Conservation (phyloP, 2,329 filamentous ascomycete species). For the Calonectria pteridis region DNA sequence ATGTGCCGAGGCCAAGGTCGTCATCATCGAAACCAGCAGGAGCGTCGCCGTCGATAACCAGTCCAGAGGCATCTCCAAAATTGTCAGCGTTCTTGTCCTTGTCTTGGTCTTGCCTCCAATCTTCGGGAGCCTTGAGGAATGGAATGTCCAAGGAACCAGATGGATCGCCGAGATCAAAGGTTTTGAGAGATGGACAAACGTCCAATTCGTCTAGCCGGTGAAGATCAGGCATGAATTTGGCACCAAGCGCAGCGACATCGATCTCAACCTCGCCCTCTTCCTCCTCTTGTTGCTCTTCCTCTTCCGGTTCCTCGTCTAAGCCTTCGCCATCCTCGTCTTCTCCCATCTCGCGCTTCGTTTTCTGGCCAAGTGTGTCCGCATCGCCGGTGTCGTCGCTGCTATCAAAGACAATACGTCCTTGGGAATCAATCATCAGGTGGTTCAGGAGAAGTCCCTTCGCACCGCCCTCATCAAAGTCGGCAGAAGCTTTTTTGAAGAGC, state of each 20-base stretch:
- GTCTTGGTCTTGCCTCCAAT: conserved; percentile 81
- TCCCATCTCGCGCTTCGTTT: conserved; percentile 55
- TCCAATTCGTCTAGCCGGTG: conserved; percentile 84
- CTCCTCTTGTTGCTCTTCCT: conserved; percentile 59
- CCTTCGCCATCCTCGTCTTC: conserved; percentile 51
- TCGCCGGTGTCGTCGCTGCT: conserved; percentile 89
- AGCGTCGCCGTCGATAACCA: conserved; percentile 90
- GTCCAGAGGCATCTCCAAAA: conserved; percentile 77
- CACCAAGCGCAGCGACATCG: conserved; percentile 79
- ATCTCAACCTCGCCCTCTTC: conserved; percentile 75
- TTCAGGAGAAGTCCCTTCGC: conserved; percentile 96
- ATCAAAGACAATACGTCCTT: conserved; percentile 96
- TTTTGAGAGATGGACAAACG: conserved; percentile 94
- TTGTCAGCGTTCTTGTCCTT: conserved; percentile 68
- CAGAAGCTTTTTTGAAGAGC: conserved; percentile 98
- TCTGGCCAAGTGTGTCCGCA: conserved; percentile 51
- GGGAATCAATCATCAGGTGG: conserved; percentile 93
- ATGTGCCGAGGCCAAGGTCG: conserved; percentile 78
- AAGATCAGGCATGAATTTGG: conserved; percentile 89
- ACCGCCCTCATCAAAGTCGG: conserved; percentile 97
- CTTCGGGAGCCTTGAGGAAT: conserved; percentile 89
- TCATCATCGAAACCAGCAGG: conserved; percentile 80
- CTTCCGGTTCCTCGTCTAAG: conserved; percentile 44
- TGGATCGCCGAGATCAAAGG: conserved; percentile 89
- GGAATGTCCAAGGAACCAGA: conserved; percentile 90